Conservation (phyloP, 345 rosid species). For the Pugionium dolabratum region DNA sequence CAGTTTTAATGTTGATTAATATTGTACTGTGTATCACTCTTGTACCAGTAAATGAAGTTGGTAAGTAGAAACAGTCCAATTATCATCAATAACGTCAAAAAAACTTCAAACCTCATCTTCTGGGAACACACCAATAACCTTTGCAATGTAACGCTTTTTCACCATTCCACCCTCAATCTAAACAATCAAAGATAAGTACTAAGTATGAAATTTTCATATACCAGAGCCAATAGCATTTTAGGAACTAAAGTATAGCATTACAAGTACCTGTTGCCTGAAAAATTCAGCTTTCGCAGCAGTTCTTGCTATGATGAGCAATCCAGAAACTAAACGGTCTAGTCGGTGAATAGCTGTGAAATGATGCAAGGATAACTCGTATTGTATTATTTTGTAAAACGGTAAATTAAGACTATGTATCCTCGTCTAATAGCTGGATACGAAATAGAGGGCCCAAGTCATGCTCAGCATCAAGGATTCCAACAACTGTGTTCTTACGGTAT, state of each 20-base stretch:
- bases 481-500: constrained; percentile 91
- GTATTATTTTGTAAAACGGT: not conserved
- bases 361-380: constrained; percentile 43
- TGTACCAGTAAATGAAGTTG: not conserved
- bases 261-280: constrained; percentile 79
- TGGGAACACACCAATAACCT: constrained; percentile 73
- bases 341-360: constrained; percentile 66
- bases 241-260: not conserved
- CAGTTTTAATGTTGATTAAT: not conserved
- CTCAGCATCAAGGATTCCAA: constrained; percentile 95
- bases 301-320: constrained; percentile 90
- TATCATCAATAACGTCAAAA: not conserved
- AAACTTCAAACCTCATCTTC: constrained; percentile 62
- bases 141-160: constrained; percentile 75
- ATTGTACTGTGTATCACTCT: not conserved
- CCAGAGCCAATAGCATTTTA: constrained; percentile 13
- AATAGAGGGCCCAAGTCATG: constrained; percentile 70
- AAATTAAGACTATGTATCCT: constrained; percentile 1
- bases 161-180: constrained; percentile 82
- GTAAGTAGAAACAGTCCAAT: not conserved
- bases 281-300: constrained; percentile 74
- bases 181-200: constrained; percentile 16
- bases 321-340: constrained; percentile 85
- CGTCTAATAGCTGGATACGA: constrained; percentile 60
- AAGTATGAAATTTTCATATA: not conserved